These are phyloP conservation scores for Penicillium canescens DNA, from an alignment of 495 filamentous ascomycete species.

Conservation along the genomic window DNA sequence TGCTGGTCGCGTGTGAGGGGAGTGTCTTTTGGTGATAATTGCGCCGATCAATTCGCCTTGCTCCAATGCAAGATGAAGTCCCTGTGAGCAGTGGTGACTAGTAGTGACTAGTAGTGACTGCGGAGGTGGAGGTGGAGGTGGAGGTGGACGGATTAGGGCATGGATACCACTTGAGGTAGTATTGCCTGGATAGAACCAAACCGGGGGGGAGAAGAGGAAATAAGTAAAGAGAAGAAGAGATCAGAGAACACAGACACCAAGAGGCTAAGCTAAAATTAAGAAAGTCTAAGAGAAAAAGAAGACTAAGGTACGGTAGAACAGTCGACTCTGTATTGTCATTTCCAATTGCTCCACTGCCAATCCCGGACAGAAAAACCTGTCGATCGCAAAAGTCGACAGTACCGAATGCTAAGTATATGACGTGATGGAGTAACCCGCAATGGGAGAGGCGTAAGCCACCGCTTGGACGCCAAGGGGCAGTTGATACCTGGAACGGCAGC, in stretches of 20 bases:
- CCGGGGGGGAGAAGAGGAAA: background rate
- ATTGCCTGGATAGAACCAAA: background rate
- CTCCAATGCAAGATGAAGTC: background rate
- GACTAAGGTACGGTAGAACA: no score
- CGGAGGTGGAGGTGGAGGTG: background rate
- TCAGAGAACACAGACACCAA: background rate
- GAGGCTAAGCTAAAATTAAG: background rate
- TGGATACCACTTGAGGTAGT: background rate
- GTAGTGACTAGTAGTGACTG: no score
- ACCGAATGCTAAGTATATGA: background rate
- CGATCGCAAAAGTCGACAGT: constrained; percentile 12
- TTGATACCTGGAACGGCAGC: background rate
- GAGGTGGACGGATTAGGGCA: constrained; percentile 10
- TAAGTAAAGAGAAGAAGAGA: constrained; percentile 5
- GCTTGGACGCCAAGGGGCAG: constrained; percentile 5
- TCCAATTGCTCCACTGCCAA: constrained; percentile 2
- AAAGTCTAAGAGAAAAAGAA: no score
- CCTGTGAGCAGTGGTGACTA: background rate
- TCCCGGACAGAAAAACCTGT: constrained; percentile 5
- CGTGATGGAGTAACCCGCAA: constrained; percentile 6
- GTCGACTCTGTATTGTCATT: background rate
- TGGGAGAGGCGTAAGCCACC: constrained; percentile 2
- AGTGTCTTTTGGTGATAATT: background rate
- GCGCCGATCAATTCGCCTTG: background rate
- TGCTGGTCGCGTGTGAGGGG: background rate